Conservation (phyloP, 805 yeast genomes). For the Pichia exigua region DNA sequence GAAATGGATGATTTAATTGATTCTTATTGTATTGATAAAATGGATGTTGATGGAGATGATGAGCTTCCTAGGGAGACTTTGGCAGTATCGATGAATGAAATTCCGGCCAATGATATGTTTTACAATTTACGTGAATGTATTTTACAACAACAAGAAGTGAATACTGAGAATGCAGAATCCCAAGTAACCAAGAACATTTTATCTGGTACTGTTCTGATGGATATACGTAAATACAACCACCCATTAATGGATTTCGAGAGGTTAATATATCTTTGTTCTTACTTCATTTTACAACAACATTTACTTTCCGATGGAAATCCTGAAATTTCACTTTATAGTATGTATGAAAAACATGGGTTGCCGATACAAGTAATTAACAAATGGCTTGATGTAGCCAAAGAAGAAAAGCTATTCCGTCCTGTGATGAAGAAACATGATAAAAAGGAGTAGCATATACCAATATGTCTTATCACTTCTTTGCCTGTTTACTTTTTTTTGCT, state of each 20-base stretch:
- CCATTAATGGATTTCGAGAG: constrained; percentile 4
- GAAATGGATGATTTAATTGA: constrained; percentile 40
- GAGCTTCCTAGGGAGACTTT: constrained; percentile 11
- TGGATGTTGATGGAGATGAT: constrained; percentile 15
- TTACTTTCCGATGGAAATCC: not conserved
- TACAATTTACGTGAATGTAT: constrained; percentile 2
- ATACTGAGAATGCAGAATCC: not conserved
- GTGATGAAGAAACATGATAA: not conserved
- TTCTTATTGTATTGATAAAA: constrained; percentile 8
- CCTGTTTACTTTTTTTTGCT: not conserved
- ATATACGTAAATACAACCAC: not conserved
- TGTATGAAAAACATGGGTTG: not conserved
- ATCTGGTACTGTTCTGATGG: not conserved
- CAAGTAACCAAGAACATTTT: constrained; percentile 14
- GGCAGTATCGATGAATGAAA: constrained; percentile 1
- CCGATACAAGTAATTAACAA: not conserved
- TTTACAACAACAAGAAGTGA: not conserved
- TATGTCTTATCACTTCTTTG: too few relatives aligned
- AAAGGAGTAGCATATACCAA: not conserved
- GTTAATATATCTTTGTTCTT: constrained; percentile 3
- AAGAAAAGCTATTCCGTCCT: not conserved
- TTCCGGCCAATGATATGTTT: constrained; percentile 3
- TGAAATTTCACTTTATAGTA: not conserved
- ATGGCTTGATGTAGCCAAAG: constrained; percentile 3
- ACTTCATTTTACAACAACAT: not conserved